Evolutionary conservation across 106 monocot species (phyloP), one percentile per base, ranked within the genome.

Genomic region (Iris macrosiphon): DNA sequence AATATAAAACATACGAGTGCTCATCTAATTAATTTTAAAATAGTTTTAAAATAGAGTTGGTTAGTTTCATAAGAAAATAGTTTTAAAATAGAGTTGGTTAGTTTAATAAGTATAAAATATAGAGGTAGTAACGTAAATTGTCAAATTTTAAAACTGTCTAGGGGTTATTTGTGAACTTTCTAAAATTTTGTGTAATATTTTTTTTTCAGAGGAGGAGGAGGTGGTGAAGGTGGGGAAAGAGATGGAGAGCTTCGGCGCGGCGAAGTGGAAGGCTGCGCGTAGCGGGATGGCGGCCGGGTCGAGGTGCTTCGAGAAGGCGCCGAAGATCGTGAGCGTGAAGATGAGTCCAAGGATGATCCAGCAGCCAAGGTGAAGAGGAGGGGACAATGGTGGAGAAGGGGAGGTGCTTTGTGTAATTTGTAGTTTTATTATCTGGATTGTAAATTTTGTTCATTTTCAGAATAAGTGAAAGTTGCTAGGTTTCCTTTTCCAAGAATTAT

Each of bases 291-390:
- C 35, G 52, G n/a, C n/a, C n/a, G 44, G 31, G 12, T 24, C 72
- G n/a, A 77, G 35, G 67, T 38, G 57, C 37, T 20, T n/a, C 14
- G 65, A 52, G 33, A 82, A 82, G 60, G 69, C 56, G 49, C 63
- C 76, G 6, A 82, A 62, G 77, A 41, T 65, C 18, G 82, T 76
- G 59, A 73, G 9, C 42, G 46, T 50, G 25, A 77, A 72, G 61
- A 30, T 77, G 43, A 73, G 57, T 35, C 82, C 73, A 6, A 35
- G 72, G 55, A 22, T 24, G 38, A 82, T 82, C 33, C 76, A 82
- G 47, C 82, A 82, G 60, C 82, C 82, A n/a, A 62, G 78, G 39
- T 75, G 54, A 4, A 41, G 12, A 16, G 41, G 41, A 16, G 41
- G 41, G 17, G 41, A 41, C 4, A 16, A 10, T 41, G 0, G 14